Conservation (phyloP, 805 yeast genomes). For the Candida corydali region DNA sequence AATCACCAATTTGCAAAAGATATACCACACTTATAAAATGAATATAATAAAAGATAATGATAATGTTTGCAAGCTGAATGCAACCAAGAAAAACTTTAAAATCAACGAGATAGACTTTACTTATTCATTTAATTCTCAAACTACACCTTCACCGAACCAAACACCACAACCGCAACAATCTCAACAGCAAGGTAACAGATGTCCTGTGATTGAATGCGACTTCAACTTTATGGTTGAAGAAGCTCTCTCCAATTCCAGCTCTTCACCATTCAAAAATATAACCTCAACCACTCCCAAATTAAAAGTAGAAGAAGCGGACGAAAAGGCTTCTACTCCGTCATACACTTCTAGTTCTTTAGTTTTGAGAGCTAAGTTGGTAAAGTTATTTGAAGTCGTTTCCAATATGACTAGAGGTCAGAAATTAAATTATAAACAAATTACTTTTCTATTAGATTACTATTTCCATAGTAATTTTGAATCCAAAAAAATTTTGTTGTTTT, state of each 20-base stretch:
- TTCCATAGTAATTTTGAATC: slow-evolving; percentile 20
- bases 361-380: slow-evolving; percentile 17
- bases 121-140: slow-evolving; percentile 4
- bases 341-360: background rate
- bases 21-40: slow-evolving; percentile 35
- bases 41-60: slow-evolving; percentile 10
- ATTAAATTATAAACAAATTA: slow-evolving; percentile 19
- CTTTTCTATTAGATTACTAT: slow-evolving; percentile 26
- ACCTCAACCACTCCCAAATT: background rate
- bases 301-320: background rate
- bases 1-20: slow-evolving; percentile 37
- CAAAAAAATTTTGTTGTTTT: slow-evolving; percentile 20
- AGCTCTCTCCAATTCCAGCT: slow-evolving; percentile 4
- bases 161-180: slow-evolving; percentile 3
- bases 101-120: slow-evolving; percentile 26
- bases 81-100: slow-evolving; percentile 3
- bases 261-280: background rate
- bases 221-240: slow-evolving; percentile 31
- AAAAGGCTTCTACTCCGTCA: background rate
- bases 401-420: slow-evolving; percentile 15
- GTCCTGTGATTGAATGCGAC: slow-evolving; percentile 41
- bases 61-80: background rate
- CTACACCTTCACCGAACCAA: slow-evolving; percentile 2
- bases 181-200: slow-evolving; percentile 13
- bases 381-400: slow-evolving; percentile 23